A percentile compares a stretch with the other conserved stretches of the same genome.
phyloP scores from a whole-genome alignment of 352 stramenopile genomes.

The Thraustochytrium sp. region DNA sequence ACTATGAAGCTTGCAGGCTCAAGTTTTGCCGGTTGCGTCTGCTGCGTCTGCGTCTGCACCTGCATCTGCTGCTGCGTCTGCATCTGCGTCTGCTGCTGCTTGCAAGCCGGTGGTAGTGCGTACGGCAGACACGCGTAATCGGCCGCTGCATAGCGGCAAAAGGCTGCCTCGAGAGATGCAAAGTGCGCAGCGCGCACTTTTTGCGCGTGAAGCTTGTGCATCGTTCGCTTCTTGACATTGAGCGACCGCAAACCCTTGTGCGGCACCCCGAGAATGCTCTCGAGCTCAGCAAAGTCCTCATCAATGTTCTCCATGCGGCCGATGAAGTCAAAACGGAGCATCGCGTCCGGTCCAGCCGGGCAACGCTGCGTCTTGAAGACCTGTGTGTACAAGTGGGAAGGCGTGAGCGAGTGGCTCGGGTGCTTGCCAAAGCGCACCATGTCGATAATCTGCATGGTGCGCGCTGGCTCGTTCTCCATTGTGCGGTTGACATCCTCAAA shows the following conservation, averaged over 20 bases:
- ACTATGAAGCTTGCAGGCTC: no score
- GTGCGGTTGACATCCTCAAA: constrained; percentile 38
- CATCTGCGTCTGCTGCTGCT: no score
- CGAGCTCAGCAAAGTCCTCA: constrained; percentile 13
- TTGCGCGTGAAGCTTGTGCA: not conserved
- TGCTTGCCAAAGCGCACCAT: not conserved
- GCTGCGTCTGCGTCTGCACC: no score
- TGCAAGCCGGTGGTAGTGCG: no score
- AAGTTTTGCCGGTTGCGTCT: no score
- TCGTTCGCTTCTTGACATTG: not conserved
- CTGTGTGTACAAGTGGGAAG: constrained; percentile 32
- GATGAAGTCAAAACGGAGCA: constrained; percentile 45
- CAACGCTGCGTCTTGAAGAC: constrained; percentile 39
- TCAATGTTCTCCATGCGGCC: constrained; percentile 39
- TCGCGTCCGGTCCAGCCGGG: not conserved
- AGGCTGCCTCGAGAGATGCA: not conserved
- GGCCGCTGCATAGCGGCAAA: not conserved
- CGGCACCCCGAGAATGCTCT: not conserved
- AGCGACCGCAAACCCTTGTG: not conserved
- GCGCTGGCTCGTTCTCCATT: constrained; percentile 1
- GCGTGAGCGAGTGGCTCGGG: not conserved
- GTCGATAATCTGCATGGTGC: not conserved
- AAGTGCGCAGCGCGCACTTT: not conserved
- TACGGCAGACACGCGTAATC: constrained; percentile 40
- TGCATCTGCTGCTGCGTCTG: no score